Conservation (phyloP, 805 yeast species). For the Ogataea pilisensis region DNA sequence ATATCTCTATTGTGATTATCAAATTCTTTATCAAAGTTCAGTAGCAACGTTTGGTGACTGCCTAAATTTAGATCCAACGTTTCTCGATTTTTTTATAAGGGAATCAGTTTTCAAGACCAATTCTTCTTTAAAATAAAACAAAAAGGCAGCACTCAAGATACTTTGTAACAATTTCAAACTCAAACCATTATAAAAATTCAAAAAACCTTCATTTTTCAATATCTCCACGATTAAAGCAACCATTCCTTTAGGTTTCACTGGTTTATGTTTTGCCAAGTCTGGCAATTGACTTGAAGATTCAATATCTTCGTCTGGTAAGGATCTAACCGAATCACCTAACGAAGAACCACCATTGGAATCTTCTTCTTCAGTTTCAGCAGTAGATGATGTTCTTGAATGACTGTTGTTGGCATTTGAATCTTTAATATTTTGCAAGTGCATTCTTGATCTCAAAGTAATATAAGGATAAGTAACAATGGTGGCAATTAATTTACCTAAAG, state of each 20-base stretch:
- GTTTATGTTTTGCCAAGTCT: constrained; percentile 7
- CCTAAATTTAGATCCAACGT: background rate
- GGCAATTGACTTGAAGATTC: constrained; percentile 18
- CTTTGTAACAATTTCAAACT: constrained; percentile 77
- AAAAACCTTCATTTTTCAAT: constrained; percentile 64
- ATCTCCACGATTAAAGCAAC: constrained; percentile 53
- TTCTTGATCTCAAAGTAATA: constrained; percentile 82
- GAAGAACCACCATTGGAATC: background rate
- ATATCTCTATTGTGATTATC: too few species aligned
- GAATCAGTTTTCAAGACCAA: constrained; percentile 56
- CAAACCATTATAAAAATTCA: constrained; percentile 78
- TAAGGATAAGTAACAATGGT: constrained; percentile 88
- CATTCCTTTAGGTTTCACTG: constrained; percentile 35
- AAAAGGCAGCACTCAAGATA: constrained; percentile 82
- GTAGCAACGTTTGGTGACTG: too few species aligned
- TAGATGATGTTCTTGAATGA: constrained; percentile 9
- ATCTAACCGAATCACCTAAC: constrained; percentile 19
- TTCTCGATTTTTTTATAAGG: constrained; percentile 37
- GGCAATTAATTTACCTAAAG: constrained; percentile 85
- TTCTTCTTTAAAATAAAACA: constrained; percentile 88
- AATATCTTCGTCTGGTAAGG: constrained; percentile 17
- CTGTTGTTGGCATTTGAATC: constrained; percentile 3
- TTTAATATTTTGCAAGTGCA: constrained; percentile 58
- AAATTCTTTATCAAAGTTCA: too few species aligned
- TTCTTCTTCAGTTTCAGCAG: constrained; percentile 1